Base-by-base conservation (phyloP, 345 rosid genomes). In the Eucalyptus cloeziana region DNA sequence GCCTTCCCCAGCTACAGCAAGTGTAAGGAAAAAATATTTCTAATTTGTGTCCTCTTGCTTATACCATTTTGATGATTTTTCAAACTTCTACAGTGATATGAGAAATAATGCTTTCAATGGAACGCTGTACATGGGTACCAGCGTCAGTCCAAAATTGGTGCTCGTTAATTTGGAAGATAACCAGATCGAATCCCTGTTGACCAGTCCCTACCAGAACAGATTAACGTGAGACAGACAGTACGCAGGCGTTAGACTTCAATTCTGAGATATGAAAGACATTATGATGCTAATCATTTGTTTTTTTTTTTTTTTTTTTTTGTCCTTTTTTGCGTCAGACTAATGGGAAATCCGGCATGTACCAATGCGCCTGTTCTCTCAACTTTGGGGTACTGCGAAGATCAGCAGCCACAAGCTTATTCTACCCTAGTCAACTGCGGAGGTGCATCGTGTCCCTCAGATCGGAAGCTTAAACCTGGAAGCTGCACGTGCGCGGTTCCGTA, bases 401-500 rank as follows among this genome's bases (percentile, higher is more conserved):
- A 19, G 83, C 45, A 0, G 2, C 83, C 0, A 37, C 1, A 91
- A 76, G 93, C 94, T 67, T 97, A 98, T 90, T 95, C 98, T 24
- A 98, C 99, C 52, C 89, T 91, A 76, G 94, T 94, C 52, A 93
- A 94, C 58, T 98, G 99, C 88, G 95, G 95, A 87, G 91, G 93
- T 51, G 92, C 92, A 92, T 69, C 91, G 31, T 98, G 98, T 88
- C 94, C 98, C n/a, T 52, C 85, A 44, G 97, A 95, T 88, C 96
- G 93, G 93, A 95, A 93, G 93, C 91, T 93, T 10, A 93, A 97
- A 90, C 99, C 99, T 91, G 97, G 95, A 90, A 98, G 98, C 89
- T 97, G 99, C 87, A 95, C 89, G 92, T 98, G 99, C 45, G 95
- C 96, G 2, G 94, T 95, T 90, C 99, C 99, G 69, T 96, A 93